A percentile compares a stretch with the other conserved stretches of the same genome.
Conservation (phyloP, 257 asterid species). For the Agastache rugosa region DNA sequence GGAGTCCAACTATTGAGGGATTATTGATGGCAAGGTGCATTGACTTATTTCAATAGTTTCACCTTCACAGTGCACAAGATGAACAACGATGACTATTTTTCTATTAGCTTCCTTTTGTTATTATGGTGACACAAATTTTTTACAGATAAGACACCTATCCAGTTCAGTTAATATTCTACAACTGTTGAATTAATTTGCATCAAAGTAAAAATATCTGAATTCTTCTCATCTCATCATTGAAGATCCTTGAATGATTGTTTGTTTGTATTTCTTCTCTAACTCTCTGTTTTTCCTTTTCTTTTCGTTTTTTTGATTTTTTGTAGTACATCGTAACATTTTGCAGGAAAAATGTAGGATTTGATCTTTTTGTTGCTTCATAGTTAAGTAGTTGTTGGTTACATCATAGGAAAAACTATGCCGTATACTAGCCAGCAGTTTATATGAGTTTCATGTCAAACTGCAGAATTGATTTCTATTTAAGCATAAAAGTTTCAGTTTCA, state of each 20-base stretch:
- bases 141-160: neutral
- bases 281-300: neutral
- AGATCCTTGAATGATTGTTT: neutral
- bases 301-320: neutral
- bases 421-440: conserved; percentile 6
- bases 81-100: conserved; percentile 19
- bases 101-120: neutral
- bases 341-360: neutral
- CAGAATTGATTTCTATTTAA: conserved; percentile 19
- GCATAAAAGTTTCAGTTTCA: conserved; percentile 13
- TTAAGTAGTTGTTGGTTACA: neutral
- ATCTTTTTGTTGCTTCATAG: neutral
- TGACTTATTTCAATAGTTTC: conserved; percentile 37
- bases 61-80: conserved; percentile 30
- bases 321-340: neutral
- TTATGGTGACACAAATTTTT: conserved; percentile 9
- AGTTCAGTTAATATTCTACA: neutral
- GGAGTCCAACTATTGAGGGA: conserved; percentile 67
- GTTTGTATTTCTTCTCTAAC: neutral
- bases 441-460: conserved; percentile 33
- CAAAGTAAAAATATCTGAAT: neutral
- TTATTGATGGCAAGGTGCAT: conserved; percentile 82
- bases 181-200: conserved; percentile 10
- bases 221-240: conserved; percentile 9
- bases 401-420: neutral